Percentiles rank a stretch among this genome's conserved stretches.
phyloP scores from a whole-genome alignment of 257 asterid genomes.

The Plectranthus barbatus region DNA sequence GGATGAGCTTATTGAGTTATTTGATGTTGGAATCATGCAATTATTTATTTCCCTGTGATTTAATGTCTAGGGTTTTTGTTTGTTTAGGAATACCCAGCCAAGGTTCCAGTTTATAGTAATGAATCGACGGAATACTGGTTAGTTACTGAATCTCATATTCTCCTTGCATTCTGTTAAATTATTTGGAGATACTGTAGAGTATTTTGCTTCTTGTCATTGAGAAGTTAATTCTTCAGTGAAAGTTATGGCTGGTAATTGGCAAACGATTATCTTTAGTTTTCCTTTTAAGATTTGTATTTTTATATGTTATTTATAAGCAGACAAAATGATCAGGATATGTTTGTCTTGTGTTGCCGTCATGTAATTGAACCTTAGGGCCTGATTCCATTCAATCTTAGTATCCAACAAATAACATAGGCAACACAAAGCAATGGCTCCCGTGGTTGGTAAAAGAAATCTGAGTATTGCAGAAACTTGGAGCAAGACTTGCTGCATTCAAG shows the following conservation, averaged over 20 bases:
- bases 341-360: neutral
- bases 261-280: neutral
- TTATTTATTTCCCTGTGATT: neutral
- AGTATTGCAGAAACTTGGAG: neutral
- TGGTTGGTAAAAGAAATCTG: neutral
- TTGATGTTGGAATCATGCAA: neutral
- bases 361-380: neutral
- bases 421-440: neutral
- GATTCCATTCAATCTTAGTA: neutral
- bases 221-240: neutral
- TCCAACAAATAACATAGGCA: neutral
- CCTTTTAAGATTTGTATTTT: neutral
- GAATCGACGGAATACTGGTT: conserved; percentile 76
- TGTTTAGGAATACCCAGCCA: conserved; percentile 62
- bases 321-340: neutral
- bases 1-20: neutral
- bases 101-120: conserved; percentile 84
- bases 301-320: neutral
- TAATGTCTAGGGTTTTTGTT: neutral
- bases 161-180: neutral
- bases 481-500: neutral
- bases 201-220: neutral
- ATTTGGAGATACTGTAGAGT: neutral
- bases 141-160: conserved; percentile 20
- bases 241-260: neutral